Base-by-base conservation (phyloP, 2,329 filamentous ascomycete genomes). In the Epichloe amarillans region DNA sequence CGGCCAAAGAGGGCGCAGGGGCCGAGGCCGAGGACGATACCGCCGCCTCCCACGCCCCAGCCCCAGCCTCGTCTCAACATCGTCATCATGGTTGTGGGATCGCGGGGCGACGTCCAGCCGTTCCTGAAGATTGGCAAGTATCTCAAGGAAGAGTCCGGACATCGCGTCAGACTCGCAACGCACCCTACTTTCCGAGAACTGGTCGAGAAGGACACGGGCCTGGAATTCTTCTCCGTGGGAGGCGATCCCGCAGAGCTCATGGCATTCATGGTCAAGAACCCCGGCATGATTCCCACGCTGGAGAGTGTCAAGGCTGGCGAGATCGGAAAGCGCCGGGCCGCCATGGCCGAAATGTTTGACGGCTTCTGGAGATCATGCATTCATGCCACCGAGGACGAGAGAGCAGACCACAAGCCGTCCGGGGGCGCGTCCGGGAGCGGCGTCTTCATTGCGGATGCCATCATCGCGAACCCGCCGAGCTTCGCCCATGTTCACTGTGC, bases 191-290 rank as follows among this genome's bases (percentile, higher is more conserved):
- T 91, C 63, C 80, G 80, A 46, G 78, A 87, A 0, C 88, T 90
- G 58, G 79, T 91, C 1, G 76, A 87, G 58, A 75, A 83, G 46
- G 83, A 88, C 54, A 81, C 74, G 0, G 83, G 81, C 0, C 72
- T 91, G 0, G 86, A 91, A 58, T 91, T 91, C 67, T 91, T 90
- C 66, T 83, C 79, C 2, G 79, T 90, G 2, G 86, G 86, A 1
- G 87, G 87, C 2, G 82, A 91, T 58, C 87, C 87, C 2, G 80
- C 83, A 0, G 85, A 90, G 64, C 71, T 93, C 1, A 91, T 91
- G 87, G 83, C 84, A 0, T 91, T 89, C 64, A 91, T 93, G 87
- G 85, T 90, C 36, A 88, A 88, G 68, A 89, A 91, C 59, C 85
- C 80, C 0, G 85, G 86, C 4, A 73, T 91, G 64, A 84, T 93